Base-by-base conservation (phyloP, 2,329 filamentous ascomycete genomes). In the Sporothrix curviconia region DNA sequence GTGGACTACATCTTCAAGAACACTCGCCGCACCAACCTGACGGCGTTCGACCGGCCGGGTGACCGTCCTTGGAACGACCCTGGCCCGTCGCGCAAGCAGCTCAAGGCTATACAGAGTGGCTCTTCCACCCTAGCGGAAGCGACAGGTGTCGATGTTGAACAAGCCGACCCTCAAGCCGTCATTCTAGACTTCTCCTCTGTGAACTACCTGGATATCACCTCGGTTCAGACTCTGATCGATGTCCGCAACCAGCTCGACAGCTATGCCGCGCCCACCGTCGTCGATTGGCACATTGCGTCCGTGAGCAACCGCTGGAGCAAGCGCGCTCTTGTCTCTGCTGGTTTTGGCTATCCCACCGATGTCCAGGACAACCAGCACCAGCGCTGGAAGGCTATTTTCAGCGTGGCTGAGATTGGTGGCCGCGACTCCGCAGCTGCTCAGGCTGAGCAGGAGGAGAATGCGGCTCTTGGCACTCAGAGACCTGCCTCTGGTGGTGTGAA, bases 31-130 rank as follows among this genome's bases (percentile, higher is more conserved):
- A 95, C 90, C 1, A 89, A 88, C 62, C 76, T 84, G 0, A 76
- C 87, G 57, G 75, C 79, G 1, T 95, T 85, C 65, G 71, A 76
- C 4, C 78, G 79, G 3, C 78, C 76, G 2, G 88, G 88, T 24
- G 92, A 99, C 68, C 82, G 92, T 7, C 92, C 94, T 1, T 97
- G 94, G 94, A 97, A 96, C 66, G 89, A 96, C 67, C 90, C 92
- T 0, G 91, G 90, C 53, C 88, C 89, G 58, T 79, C 81, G 34
- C 81, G 74, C 56, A 63, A 65, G 47, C 59, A 69, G 54, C 66
- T 70, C 43, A 71, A 70, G 64, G 59, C 55, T 14, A 63, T 66
- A 2, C 58, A 61, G 30, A 60, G 57, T 0, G 65, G 62, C 1
- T 62, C 61, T 15, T 34, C 57, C 30, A 54, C 63, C 19, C 51